Conservation (phyloP, 495 filamentous ascomycete genomes). For the Glonium stellatum region DNA sequence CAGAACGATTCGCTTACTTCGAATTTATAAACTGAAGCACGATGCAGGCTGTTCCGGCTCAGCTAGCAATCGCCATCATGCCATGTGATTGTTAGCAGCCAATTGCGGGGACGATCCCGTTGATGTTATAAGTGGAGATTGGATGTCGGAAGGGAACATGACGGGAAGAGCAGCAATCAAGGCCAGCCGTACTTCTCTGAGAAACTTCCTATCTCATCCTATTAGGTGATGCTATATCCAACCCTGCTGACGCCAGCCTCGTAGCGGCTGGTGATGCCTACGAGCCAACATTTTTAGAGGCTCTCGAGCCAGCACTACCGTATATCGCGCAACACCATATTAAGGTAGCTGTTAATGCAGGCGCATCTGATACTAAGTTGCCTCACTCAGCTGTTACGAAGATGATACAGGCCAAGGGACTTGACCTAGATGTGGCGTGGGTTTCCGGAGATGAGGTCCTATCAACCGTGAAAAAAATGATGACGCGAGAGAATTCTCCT, state of each 20-base stretch:
- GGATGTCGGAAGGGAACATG: constrained; percentile 54
- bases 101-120: too few species aligned
- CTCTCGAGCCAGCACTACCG: constrained; percentile 46
- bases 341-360: constrained; percentile 55
- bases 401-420: constrained; percentile 40
- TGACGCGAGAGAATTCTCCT: constrained; percentile 34
- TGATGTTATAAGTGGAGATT: constrained; percentile 54
- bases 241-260: too few species aligned
- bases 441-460: constrained; percentile 50
- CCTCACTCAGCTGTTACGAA: constrained; percentile 42
- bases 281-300: constrained; percentile 48
- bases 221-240: too few species aligned
- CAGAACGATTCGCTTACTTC: too few species aligned
- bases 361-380: constrained; percentile 45
- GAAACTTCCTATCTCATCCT: too few species aligned
- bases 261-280: too few species aligned
- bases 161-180: too few species aligned
- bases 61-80: too few species aligned
- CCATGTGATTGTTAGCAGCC: too few species aligned
- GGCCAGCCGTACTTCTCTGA: too few species aligned
- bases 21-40: too few species aligned
- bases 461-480: constrained; percentile 37
- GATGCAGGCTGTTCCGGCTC: too few species aligned
- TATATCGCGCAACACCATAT: constrained; percentile 47
- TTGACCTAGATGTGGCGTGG: constrained; percentile 48